Evolutionary conservation across 2,329 filamentous ascomycete species (phyloP), one percentile per base, ranked within the genome.

Genomic region (Fusarium solani-melongenae): DNA sequence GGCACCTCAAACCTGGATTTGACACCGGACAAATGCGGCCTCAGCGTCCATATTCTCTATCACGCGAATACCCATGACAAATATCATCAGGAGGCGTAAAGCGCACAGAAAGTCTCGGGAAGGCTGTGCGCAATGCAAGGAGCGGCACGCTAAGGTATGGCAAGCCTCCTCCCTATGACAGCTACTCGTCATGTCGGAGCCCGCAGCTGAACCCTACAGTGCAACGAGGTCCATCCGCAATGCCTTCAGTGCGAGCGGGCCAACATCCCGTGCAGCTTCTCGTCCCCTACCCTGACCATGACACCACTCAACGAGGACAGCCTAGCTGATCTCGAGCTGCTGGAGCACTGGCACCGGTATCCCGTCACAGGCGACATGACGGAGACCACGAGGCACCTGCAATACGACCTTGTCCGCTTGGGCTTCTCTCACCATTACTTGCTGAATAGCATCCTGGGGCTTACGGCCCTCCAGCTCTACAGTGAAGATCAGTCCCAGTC

Each of bases 341-440:
- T 63, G 15, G 61, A 63, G 9, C 31, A 63, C 31, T 63, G 44
- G 33, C 46, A 63, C 24, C 61, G 49, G 46, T 11, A 41, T n/a
- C 34, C 61, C 17, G 15, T 20, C 33, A 41, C 46, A n/a, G 20
- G 15, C 11, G 15, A 34, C 20, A 12, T n/a, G 7, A 11, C 61
- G 20, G 36, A 49, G 22, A n/a, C 17, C 5, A 3, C 22, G 12
- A 22, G 17, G 12, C 34, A 14, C 31, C 31, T 33, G 31, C 31
- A 33, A 33, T 33, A 51, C n/a, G 61, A 63, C 15, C n/a, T n/a
- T 31, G 27, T 63, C 17, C 61, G 61, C 12, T 34, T 63, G 2
- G 61, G 61, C 20, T 63, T 63, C 22, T 56, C 46, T 12, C 61
- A 63, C 46, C 61, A 63, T 24, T 63, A 63, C 61, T 17, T 63